Evolutionary conservation across 306 rosid species (phyloP).

Genomic region (Lupinus albus): DNA sequence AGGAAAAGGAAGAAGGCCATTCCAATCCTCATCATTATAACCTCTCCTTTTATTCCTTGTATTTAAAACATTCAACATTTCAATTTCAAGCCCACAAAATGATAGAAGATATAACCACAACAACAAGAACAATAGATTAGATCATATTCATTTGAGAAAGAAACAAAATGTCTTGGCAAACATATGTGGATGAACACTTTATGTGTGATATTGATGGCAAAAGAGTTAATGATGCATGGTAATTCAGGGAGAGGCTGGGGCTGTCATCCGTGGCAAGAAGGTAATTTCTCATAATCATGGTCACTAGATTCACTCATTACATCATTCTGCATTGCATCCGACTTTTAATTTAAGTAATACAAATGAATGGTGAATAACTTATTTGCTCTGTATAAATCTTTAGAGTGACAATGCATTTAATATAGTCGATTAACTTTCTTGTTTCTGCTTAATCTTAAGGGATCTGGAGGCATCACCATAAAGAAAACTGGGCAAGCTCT

Average conservation of each 20-base stretch:
- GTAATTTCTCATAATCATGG: too few species aligned
- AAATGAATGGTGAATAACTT: too few species aligned
- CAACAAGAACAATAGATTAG: too few species aligned
- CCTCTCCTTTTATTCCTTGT: constrained; percentile 14
- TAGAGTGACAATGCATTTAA: too few species aligned
- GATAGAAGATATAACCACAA: neutral
- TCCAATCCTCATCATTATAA: neutral
- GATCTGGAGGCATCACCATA: constrained; percentile 87
- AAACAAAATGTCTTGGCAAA: constrained; percentile 85
- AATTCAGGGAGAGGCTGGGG: constrained; percentile 91
- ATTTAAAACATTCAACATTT: constrained; percentile 26
- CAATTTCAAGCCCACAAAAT: neutral
- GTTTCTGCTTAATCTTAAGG: neutral
- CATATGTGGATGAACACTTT: constrained; percentile 93
- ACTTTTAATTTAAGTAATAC: too few species aligned
- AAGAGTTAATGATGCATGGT: constrained; percentile 97
- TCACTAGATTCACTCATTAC: too few species aligned
- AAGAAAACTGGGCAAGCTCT: constrained; percentile 96
- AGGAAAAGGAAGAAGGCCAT: constrained; percentile 20
- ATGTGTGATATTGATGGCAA: constrained; percentile 91
- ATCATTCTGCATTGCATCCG: neutral
- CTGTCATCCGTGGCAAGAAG: constrained; percentile 96
- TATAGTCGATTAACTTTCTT: neutral
- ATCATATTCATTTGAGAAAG: too few species aligned
- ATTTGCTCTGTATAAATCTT: too few species aligned